Evolutionary conservation across 164 flowering plant genomes (phyloP).

Genomic region (Saururus chinensis): DNA sequence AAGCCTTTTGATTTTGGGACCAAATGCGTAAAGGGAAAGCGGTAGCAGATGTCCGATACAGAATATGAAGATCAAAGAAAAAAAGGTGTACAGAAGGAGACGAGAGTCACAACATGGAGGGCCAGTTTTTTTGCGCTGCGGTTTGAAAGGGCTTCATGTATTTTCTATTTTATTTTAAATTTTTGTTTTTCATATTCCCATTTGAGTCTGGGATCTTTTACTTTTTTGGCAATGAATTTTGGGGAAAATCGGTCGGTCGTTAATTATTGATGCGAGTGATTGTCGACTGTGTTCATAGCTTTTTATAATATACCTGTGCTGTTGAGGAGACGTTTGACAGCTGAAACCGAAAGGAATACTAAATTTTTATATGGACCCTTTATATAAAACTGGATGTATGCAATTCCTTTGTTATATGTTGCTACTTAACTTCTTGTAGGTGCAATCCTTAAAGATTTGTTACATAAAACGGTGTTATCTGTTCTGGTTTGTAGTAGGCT

Average conservation of each 20-base stretch:
- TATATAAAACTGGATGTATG: too few species aligned
- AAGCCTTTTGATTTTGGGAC: slow-evolving; percentile 10
- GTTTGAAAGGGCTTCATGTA: slow-evolving; percentile 7
- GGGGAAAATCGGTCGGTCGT: background rate
- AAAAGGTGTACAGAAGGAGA: slow-evolving; percentile 14
- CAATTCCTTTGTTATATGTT: too few species aligned
- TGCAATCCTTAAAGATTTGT: too few species aligned
- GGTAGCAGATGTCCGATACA: background rate
- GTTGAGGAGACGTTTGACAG: background rate
- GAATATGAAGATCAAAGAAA: slow-evolving; percentile 6
- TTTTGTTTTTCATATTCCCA: background rate
- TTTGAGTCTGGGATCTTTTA: background rate
- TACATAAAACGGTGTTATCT: too few species aligned
- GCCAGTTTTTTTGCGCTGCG: slow-evolving; percentile 1
- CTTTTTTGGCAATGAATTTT: background rate
- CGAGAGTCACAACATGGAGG: slow-evolving; percentile 2
- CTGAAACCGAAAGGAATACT: background rate
- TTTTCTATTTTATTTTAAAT: background rate
- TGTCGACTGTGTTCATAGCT: background rate
- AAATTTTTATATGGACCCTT: too few species aligned
- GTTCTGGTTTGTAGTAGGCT: too few species aligned
- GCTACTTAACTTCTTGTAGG: too few species aligned
- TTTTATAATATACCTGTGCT: background rate
- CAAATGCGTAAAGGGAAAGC: background rate
- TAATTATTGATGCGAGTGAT: background rate